Percentiles rank a stretch among this genome's conserved stretches.
Conservation (phyloP, 2,329 filamentous ascomycete genomes). For the Incumbomyces lentus region DNA sequence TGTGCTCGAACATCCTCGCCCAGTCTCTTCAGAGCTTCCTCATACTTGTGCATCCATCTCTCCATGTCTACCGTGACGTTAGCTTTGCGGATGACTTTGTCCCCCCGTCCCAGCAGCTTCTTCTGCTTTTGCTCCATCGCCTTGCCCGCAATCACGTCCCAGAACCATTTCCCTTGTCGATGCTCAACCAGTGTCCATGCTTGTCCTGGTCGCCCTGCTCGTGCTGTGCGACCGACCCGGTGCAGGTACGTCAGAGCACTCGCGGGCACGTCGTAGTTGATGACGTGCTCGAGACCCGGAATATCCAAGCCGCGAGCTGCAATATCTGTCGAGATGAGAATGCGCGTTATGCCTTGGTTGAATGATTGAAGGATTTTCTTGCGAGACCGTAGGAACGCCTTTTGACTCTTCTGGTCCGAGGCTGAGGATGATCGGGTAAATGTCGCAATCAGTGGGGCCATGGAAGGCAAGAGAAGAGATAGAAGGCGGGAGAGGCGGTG, state of each 20-base stretch:
- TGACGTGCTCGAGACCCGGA: conserved; percentile 74
- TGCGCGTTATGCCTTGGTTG: conserved; percentile 76
- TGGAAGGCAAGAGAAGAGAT: conserved; percentile 72
- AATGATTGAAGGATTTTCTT: conserved; percentile 73
- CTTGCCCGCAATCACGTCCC: conserved; percentile 58
- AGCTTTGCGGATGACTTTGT: conserved; percentile 9
- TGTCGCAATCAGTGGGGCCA: conserved; percentile 79
- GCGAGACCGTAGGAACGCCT: conserved; percentile 49
- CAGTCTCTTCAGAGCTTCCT: conserved; percentile 15
- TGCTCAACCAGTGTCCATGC: conserved; percentile 78
- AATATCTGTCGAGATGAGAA: conserved; percentile 91
- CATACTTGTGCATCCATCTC: conserved; percentile 12
- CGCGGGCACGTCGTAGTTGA: conserved; percentile 91
- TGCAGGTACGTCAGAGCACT: conserved; percentile 97
- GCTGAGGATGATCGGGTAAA: conserved; percentile 69
- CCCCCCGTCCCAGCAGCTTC: conserved; percentile 8
- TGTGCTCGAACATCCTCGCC: conserved; percentile 9
- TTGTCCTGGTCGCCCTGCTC: conserved; percentile 72
- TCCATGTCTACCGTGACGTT: conserved; percentile 8
- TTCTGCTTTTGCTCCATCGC: conserved; percentile 23
- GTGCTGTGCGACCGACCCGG: conserved; percentile 85
- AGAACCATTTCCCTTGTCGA: conserved; percentile 83
- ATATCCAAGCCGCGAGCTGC: conserved; percentile 92
- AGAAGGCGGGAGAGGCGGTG: conserved; percentile 81
- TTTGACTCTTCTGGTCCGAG: conserved; percentile 33